phyloP scores from a whole-genome alignment of 352 stramenopile species.

The Globisporangium camurandrum region DNA sequence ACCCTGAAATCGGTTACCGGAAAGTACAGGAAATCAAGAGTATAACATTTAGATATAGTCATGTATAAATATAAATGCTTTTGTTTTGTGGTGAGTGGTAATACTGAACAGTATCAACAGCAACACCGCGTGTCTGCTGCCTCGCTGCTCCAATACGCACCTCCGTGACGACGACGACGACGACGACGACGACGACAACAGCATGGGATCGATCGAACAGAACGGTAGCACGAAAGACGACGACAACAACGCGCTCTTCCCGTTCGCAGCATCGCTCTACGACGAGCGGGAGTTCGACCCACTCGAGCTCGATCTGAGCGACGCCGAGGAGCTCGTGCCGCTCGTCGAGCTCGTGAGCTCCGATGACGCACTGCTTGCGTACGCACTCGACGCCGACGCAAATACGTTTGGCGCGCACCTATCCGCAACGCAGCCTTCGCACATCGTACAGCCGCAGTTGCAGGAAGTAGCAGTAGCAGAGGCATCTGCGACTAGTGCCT shows the following conservation, averaged over 20 bases:
- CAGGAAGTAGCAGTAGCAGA: too few species aligned
- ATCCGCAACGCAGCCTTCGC: too few species aligned
- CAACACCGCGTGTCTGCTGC: background rate
- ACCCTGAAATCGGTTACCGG: too few species aligned
- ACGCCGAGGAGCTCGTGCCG: background rate
- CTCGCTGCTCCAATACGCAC: background rate
- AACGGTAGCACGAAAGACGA: too few species aligned
- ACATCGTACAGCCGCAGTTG: too few species aligned
- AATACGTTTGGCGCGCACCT: too few species aligned
- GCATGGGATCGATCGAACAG: background rate
- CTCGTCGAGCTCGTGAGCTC: conserved; percentile 5
- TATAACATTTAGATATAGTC: too few species aligned
- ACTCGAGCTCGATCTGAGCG: background rate
- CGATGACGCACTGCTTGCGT: background rate
- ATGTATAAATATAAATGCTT: too few species aligned
- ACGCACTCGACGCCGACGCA: background rate
- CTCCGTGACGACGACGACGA: background rate
- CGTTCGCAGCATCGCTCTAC: background rate
- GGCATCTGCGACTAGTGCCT: too few species aligned
- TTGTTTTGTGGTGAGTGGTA: too few species aligned
- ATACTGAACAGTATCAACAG: too few species aligned
- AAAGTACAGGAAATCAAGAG: too few species aligned
- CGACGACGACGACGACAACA: background rate
- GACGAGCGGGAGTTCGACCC: background rate
- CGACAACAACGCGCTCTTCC: background rate